Evolutionary conservation across 306 rosid species (phyloP).

Genomic region (Sesbania bispinosa): DNA sequence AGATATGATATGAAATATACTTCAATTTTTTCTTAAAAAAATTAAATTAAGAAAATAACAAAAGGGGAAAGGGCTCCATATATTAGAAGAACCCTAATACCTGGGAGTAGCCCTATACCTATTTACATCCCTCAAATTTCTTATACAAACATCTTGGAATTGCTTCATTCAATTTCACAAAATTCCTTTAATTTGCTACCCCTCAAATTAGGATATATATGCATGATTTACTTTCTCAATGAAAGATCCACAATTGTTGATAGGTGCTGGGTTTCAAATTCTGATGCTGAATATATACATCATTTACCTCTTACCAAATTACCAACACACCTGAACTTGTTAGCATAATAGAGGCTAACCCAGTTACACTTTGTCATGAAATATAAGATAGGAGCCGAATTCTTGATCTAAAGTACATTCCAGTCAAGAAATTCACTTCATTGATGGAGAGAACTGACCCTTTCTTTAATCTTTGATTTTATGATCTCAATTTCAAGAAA

Average conservation of each 20-base stretch:
- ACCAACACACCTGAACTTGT: not conserved
- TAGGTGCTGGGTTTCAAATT: slow-evolving; percentile 1
- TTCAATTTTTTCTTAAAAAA: slow-evolving; percentile 2
- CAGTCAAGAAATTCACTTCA: slow-evolving; percentile 19
- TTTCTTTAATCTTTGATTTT: slow-evolving; percentile 5
- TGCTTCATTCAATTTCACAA: slow-evolving; percentile 18
- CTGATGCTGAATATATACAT: not conserved
- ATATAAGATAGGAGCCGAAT: slow-evolving; percentile 28
- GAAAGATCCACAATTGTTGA: slow-evolving; percentile 22
- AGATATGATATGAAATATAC: not conserved
- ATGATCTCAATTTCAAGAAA: slow-evolving; percentile 22
- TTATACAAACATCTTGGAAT: not conserved
- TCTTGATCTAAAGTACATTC: slow-evolving; percentile 21
- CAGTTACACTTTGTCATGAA: slow-evolving; percentile 47
- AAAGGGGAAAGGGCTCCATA: slow-evolving; percentile 21
- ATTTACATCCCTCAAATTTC: slow-evolving; percentile 25
- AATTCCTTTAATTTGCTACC: not conserved
- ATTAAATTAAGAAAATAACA: not conserved
- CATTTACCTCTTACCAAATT: not conserved
- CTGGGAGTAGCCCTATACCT: slow-evolving; percentile 36
- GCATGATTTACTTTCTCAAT: not conserved
- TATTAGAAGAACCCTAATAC: slow-evolving; percentile 52
- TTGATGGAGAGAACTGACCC: slow-evolving; percentile 18
- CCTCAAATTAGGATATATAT: slow-evolving; percentile 20
- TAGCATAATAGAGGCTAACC: slow-evolving; percentile 24